Percentiles rank a stretch among this genome's conserved stretches.
These are phyloP conservation scores for Pinus taeda DNA, from an alignment of 75 land plant species.

Conservation along the genomic window DNA sequence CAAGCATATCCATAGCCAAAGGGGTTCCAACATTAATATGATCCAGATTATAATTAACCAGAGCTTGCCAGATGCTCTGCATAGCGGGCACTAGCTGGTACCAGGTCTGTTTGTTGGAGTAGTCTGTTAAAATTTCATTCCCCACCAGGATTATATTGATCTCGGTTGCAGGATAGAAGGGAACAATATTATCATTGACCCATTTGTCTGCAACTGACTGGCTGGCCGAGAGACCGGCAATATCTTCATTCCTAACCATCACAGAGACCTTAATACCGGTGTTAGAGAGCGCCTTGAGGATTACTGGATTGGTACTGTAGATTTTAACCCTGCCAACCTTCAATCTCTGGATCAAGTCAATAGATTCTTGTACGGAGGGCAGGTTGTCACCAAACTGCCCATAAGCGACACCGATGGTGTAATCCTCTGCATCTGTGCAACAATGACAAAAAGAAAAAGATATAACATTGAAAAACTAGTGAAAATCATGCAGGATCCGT, in stretches of 20 bases:
- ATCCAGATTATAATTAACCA: constrained; percentile 19
- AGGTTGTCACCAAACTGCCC: constrained; percentile 72
- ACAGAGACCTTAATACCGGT: constrained; percentile 54
- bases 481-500: too few relatives aligned
- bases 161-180: constrained; percentile 44
- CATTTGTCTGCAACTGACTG: constrained; percentile 43
- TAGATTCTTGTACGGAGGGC: constrained; percentile 44
- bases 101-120: constrained; percentile 35
- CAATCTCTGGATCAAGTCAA: constrained; percentile 48
- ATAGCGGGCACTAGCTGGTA: constrained; percentile 68
- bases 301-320: constrained; percentile 64
- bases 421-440: constrained; percentile 25
- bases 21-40: constrained; percentile 69
- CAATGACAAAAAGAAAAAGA: too few relatives aligned
- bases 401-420: constrained; percentile 59
- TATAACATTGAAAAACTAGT: too few relatives aligned
- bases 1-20: constrained; percentile 57
- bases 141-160: constrained; percentile 80
- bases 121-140: constrained; percentile 63
- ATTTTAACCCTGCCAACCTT: constrained; percentile 58
- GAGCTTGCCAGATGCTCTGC: constrained; percentile 32
- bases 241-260: constrained; percentile 65
- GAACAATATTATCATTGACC: constrained; percentile 55
- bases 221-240: constrained; percentile 42
- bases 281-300: constrained; percentile 47